Percentiles rank a stretch among this genome's conserved stretches.
These are phyloP conservation scores for Bolboschoenoplectus hybrid DNA, from an alignment of 202 grass and related monocot genomes.

Conservation along the genomic window DNA sequence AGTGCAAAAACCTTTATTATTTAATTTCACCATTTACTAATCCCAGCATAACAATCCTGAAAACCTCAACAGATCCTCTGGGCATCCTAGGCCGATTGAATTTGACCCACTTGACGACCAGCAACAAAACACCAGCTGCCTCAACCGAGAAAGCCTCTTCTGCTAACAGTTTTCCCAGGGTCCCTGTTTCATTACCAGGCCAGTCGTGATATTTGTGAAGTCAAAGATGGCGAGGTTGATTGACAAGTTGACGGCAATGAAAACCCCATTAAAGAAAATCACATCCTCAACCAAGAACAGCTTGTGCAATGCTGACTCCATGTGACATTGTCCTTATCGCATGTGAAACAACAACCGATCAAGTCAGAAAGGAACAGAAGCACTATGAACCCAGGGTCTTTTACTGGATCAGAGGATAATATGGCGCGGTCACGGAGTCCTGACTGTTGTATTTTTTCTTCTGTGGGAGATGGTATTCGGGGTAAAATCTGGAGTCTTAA, in stretches of 20 bases:
- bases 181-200: background rate
- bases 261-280: background rate
- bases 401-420: background rate
- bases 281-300: constrained; percentile 34
- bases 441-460: background rate
- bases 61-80: background rate
- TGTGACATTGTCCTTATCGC: background rate
- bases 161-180: too few species aligned
- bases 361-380: constrained; percentile 17
- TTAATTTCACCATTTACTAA: too few species aligned
- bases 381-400: constrained; percentile 12
- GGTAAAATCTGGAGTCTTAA: background rate
- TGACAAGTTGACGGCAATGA: background rate
- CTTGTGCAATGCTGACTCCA: background rate
- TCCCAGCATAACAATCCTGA: background rate
- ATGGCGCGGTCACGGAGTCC: background rate
- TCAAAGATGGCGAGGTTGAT: background rate
- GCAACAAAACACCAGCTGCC: background rate
- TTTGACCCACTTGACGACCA: background rate
- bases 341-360: constrained; percentile 28
- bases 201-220: background rate
- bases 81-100: background rate
- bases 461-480: background rate
- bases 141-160: constrained; percentile 14
- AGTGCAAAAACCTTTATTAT: too few species aligned